Evolutionary conservation across 331 rosid species (phyloP), one percentile per base, ranked within the genome.

Genomic region (Pyracantha coccinea): DNA sequence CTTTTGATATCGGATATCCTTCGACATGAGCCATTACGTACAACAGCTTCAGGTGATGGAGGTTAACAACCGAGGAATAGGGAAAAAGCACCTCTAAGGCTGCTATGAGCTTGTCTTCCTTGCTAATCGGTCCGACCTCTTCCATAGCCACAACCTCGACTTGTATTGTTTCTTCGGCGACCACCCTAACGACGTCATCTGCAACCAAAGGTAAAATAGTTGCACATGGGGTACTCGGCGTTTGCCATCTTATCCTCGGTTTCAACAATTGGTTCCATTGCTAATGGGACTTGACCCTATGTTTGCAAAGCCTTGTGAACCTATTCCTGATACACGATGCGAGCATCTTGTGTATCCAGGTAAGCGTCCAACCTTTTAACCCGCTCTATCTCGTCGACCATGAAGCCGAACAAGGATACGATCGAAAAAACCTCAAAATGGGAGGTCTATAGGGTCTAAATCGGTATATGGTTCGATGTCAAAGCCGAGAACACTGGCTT

Each of bases 121-220:
- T 47, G 54, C 3, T 2, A 47, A 47, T 47, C 0, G 0, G 0
- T 47, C 15, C 0, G 1, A 3, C 3, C n/a, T 15, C 0, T 47
- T 15, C 0, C 0, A 6, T 2, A 47, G 3, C 19, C 54, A 47
- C 19, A 17, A 47, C 17, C 54, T 47, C 3, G 0, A 15, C n/a
- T 15, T 0, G n/a, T 0, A 1, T 47, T 47, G n/a, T 47, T 15
- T 47, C 8, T 47, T 47, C 1, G 0, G 0, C 6, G 2, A 15
- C 3, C 1, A 5, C 54, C n/a, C 1, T 0, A 47, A 47, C 0
- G n/a, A 47, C 1, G 0, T 47, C 3, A 1, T 15, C 0, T 47
- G 7, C 8, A 4, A 47, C 54, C 8, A 47, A 47, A 47, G 54
- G 54, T 1, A 5, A 0, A 47, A 15, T 2, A 14, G 7, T 17